Conservation (phyloP, 768 basidiomycete genomes). For the Kwoniella pini region DNA sequence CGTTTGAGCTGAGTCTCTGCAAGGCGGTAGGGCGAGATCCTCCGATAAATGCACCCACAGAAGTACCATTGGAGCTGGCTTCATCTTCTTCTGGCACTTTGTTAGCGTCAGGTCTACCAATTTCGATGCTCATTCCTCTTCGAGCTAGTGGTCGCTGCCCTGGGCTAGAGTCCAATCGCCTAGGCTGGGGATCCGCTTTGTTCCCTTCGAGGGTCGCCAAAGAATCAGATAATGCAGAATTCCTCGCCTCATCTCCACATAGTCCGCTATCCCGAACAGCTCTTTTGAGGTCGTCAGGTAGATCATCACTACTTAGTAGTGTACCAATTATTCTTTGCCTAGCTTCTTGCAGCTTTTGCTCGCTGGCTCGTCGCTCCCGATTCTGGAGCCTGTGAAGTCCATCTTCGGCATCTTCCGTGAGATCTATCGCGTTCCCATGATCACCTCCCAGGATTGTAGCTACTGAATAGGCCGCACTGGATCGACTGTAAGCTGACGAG, state of each 20-base stretch:
- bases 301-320: constrained; percentile 37
- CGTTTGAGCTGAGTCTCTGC: constrained; percentile 30
- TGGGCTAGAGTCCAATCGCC: constrained; percentile 12
- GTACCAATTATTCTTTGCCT: constrained; percentile 39
- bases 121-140: constrained; percentile 15
- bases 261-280: background rate
- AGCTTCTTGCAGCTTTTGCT: constrained; percentile 40
- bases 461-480: constrained; percentile 32
- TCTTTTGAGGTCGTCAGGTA: constrained; percentile 24
- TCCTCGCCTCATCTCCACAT: constrained; percentile 17
- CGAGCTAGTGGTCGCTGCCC: background rate
- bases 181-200: background rate
- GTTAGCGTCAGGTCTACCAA: constrained; percentile 19
- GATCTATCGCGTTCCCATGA: constrained; percentile 19
- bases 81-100: constrained; percentile 31
- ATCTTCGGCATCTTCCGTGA: constrained; percentile 30
- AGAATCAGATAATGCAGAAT: constrained; percentile 28
- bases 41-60: background rate
- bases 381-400: background rate
- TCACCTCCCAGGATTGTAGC: constrained; percentile 31
- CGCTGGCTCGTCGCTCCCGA: constrained; percentile 34
- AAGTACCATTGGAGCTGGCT: constrained; percentile 7
- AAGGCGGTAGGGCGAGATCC: constrained; percentile 17
- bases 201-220: constrained; percentile 42
- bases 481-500: constrained; percentile 30